Base-by-base conservation (phyloP, 2,329 filamentous ascomycete genomes). In the Aspergillus clavatus region DNA sequence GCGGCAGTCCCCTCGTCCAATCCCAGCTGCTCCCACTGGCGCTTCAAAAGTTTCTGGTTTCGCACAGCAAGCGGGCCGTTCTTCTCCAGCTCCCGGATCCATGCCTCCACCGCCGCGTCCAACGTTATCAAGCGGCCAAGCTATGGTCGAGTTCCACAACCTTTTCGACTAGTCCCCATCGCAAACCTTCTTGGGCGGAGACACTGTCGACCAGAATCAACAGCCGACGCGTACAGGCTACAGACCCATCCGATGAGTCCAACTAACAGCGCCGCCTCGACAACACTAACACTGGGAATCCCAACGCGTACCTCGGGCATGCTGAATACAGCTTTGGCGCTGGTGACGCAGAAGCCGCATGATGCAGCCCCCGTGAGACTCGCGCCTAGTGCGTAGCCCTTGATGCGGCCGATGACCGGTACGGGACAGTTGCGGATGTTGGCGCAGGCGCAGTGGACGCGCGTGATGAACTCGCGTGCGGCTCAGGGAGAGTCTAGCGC, bases 221-320 rank as follows among this genome's bases (percentile, higher is more conserved):
- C 8, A 70, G 43, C 38, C 61, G 54, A 29, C 66, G 57, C 8
- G 66, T 63, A 12, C 66, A 55, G 1, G 66, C 67, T 63, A 12
- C 66, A 55, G 1, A 66, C 67, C 57, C 64, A 65, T 2, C 67
- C 67, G 37, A 70, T 68, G 27, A 68, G 48, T 1, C 59, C 57
- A 12, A 67, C 65, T 10, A 70, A 47, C 5, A 69, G 45, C 3
- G 65, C 65, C 5, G 67, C 65, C 54, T 70, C 65, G 16, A 71
- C 63, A 1, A 70, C 67, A 26, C 61, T 65, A 1, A 70, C 67
- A 26, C 61, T 65, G 2, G 68, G 67, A 3, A 70, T 62, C 0
- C 67, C 68, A 11, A 70, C 54, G 24, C 50, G 54, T 3, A 54
- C 65, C 50, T 70, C 67, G 1, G 68, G 67, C 68, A 71, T 71